phyloP scores from a whole-genome alignment of 1,284 basidiomycete genomes.

The Rhizoctonia solani region DNA sequence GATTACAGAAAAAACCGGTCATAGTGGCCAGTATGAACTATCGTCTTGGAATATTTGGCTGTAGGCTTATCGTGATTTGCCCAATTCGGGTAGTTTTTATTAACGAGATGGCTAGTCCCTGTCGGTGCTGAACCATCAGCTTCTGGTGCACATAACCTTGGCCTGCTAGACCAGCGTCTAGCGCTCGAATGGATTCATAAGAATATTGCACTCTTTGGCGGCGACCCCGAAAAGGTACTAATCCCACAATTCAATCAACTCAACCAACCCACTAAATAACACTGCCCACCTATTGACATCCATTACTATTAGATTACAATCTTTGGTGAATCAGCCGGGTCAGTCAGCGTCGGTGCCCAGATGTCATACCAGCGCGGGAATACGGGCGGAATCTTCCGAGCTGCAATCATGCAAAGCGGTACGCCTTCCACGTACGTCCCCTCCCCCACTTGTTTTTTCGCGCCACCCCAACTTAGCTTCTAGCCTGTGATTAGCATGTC shows the following conservation, averaged over 20 bases:
- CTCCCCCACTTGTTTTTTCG: too few species aligned
- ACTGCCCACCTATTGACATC: too few species aligned
- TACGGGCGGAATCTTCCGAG: conserved; percentile 34
- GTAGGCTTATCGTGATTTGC: conserved; percentile 50
- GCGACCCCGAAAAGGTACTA: conserved; percentile 47
- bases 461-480: too few species aligned
- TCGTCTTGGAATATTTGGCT: conserved; percentile 53
- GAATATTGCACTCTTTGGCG: conserved; percentile 53
- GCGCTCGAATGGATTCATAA: conserved; percentile 54
- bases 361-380: conserved; percentile 38
- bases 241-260: background rate
- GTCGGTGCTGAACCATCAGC: conserved; percentile 43
- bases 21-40: conserved; percentile 51
- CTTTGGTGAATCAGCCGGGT: conserved; percentile 44
- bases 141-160: conserved; percentile 46
- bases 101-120: conserved; percentile 17
- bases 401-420: conserved; percentile 38
- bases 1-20: conserved; percentile 43
- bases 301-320: conserved; percentile 39
- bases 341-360: conserved; percentile 39
- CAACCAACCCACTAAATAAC: too few species aligned
- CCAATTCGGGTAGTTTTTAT: background rate
- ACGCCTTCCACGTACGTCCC: conserved; percentile 27
- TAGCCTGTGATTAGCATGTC: conserved; percentile 7
- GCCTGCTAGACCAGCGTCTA: conserved; percentile 49